Conservation (phyloP, 169 alveolate species). For the Eimeria tenella region DNA sequence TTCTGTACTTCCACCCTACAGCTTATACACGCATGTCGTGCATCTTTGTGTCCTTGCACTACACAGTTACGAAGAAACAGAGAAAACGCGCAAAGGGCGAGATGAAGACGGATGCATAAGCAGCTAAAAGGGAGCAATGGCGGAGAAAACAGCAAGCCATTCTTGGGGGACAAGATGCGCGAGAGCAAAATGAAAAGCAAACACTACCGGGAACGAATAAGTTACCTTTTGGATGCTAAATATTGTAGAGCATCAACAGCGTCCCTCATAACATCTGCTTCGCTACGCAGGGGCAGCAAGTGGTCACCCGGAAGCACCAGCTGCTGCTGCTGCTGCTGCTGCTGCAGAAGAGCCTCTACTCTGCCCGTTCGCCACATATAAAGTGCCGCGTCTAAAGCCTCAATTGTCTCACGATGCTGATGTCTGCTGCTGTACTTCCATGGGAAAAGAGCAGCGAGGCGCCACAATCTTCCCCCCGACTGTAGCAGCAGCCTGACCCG, state of each 20-base stretch:
- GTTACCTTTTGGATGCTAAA: slow-evolving; percentile 58
- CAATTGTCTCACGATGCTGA: background rate
- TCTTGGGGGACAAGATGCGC: background rate
- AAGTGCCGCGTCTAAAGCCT: slow-evolving; percentile 5
- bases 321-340: slow-evolving; percentile 61
- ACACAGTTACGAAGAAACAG: too few species aligned
- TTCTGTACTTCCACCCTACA: too few species aligned
- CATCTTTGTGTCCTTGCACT: too few species aligned
- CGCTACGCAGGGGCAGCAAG: slow-evolving; percentile 50
- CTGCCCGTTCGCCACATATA: slow-evolving; percentile 16
- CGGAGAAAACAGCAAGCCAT: background rate
- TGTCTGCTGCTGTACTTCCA: slow-evolving; percentile 50
- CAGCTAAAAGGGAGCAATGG: background rate
- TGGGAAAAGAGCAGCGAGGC: slow-evolving; percentile 77
- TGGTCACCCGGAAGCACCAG: slow-evolving; percentile 27
- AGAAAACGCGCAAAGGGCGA: too few species aligned
- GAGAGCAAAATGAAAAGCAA: background rate
- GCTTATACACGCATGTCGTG: too few species aligned
- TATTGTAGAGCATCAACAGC: slow-evolving; percentile 69
- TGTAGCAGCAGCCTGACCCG: slow-evolving; percentile 60
- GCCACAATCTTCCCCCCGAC: slow-evolving; percentile 72
- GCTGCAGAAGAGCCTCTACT: slow-evolving; percentile 53
- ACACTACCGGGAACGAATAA: background rate
- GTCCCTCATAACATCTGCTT: slow-evolving; percentile 73
- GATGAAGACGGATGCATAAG: too few species aligned